Evolutionary conservation across 2,329 filamentous ascomycete genomes (phyloP), one percentile per base, ranked within the genome.

Genomic region (Hypomyces perniciosus): DNA sequence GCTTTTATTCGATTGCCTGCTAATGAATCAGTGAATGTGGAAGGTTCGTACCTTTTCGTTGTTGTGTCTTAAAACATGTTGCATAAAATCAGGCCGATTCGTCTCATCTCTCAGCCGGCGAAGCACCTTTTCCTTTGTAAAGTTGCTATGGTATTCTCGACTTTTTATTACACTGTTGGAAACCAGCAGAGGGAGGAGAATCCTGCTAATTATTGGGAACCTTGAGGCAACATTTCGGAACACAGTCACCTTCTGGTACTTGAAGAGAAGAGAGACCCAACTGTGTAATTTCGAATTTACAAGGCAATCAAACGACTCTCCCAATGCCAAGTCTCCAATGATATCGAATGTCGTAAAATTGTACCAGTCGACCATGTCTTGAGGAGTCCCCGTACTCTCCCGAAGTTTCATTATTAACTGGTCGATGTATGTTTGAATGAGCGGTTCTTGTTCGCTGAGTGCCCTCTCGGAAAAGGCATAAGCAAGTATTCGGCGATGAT

Each of bases 311-410:
- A 66, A 67, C 3, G 58, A 48, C 43, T 63, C 61, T 12, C 64
- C 65, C 49, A 66, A 64, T 5, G 57, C 52, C 4, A 66, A 54
- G 33, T 64, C 59, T 26, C 62, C 63, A n/a, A 66, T 62, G 4
- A 67, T 47, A 37, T 67, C 64, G 35, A 67, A 67, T 0, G 64
- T 64, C 5, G 56, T 54, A 35, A 47, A 62, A 35, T 60, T 62
- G 56, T 59, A 65, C 64, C 58, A 66, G 10, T 52, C 46, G 0
- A 54, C 54, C n/a, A 65, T 45, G 42, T 67, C 55, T 40, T 63
- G 31, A 2, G 47, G 12, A 40, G 54, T 51, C 0, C 44, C 51
- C 7, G 49, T 54, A 1, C 57, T 51, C 10, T 59, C 52, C 35
- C 52, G 38, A n/a, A 65, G 44, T 6, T 49, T 46, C 6, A 56